Base-by-base conservation (phyloP, 345 rosid species). In the Populus pruinosa region DNA sequence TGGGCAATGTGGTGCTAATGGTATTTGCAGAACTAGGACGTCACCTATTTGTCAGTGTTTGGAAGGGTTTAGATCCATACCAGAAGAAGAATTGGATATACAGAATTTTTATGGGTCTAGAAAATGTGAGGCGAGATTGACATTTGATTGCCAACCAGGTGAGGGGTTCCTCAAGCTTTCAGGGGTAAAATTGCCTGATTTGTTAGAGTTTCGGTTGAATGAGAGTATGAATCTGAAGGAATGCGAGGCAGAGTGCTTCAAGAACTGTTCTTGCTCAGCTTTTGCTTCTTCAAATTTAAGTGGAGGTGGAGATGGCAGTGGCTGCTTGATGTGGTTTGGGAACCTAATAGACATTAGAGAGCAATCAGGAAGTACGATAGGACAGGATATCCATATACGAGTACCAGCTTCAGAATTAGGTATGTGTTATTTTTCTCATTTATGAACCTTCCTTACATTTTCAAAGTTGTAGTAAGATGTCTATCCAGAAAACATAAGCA, bases 261-360 rank as follows among this genome's bases (percentile, higher is more conserved):
- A n/a, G 20, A 84, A 82, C 53, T 84, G 85, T 31, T 78, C 80
- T 16, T 86, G 86, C 36, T 76, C 36, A 1, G 88, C 85, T 29
- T 88, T 74, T 71, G 73, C 86, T 3, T 69, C 72, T 59, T 27
- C 70, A 14, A 69, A 82, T 67, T 18, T 80, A 16, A 74, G 71
- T 1, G 73, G 31, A 16, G 77, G 71, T 67, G 73, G 31, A 20
- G 77, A 69, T 67, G 89, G 90, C 7, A 70, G 61, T 5, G 86
- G 86, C 38, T 86, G 90, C 21, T 43, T 81, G 64, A 72, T 79
- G 71, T 83, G 90, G 87, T 81, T 77, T 33, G 78, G 69, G 0
- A 83, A 86, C 13, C 27, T 88, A n/a, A 39, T 82, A 6, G 82
- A 88, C 27, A 64, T 81, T 1, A 82, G 71, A 70, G 29, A 43